phyloP scores from a whole-genome alignment of 2,329 filamentous ascomycete genomes.

The Diaporthe eres region DNA sequence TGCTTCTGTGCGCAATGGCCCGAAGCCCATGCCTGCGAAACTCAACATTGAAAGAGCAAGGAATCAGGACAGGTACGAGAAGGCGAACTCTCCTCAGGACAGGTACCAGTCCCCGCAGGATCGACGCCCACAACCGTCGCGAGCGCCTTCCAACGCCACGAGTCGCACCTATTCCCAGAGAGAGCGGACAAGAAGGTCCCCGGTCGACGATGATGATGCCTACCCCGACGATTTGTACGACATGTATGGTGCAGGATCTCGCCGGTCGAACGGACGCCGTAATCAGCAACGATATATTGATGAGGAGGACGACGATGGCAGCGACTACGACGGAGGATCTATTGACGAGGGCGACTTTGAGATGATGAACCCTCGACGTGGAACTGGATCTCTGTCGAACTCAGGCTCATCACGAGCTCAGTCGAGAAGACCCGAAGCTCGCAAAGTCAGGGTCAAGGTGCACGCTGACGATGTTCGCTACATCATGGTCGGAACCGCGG shows the following conservation, averaged over 20 bases:
- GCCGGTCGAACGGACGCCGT: slow-evolving; percentile 55
- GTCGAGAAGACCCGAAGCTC: slow-evolving; percentile 75
- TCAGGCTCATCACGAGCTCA: slow-evolving; percentile 66
- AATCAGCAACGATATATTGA: slow-evolving; percentile 77
- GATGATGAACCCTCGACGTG: slow-evolving; percentile 72
- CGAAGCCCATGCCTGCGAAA: slow-evolving; percentile 72
- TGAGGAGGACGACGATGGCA: slow-evolving; percentile 84
- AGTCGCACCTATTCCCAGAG: slow-evolving; percentile 60
- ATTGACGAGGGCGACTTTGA: slow-evolving; percentile 86
- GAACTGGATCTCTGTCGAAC: slow-evolving; percentile 56
- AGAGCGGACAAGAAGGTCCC: slow-evolving; percentile 51
- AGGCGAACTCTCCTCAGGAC: slow-evolving; percentile 62
- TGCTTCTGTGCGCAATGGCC: slow-evolving; percentile 73
- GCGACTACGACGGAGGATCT: slow-evolving; percentile 77
- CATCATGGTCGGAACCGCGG: slow-evolving; percentile 83
- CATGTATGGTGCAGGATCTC: slow-evolving; percentile 62
- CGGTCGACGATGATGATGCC: slow-evolving; percentile 71
- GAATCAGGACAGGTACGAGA: slow-evolving; percentile 68
- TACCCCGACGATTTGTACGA: slow-evolving; percentile 81
- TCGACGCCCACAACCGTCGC: slow-evolving; percentile 54
- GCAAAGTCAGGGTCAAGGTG: slow-evolving; percentile 91
- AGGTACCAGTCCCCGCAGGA: slow-evolving; percentile 40
- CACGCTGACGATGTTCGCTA: slow-evolving; percentile 93
- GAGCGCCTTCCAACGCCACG: slow-evolving; percentile 62
- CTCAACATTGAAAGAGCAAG: slow-evolving; percentile 73